phyloP scores from a whole-genome alignment of 2,329 filamentous ascomycete species.

The Colletotrichum acutatum region DNA sequence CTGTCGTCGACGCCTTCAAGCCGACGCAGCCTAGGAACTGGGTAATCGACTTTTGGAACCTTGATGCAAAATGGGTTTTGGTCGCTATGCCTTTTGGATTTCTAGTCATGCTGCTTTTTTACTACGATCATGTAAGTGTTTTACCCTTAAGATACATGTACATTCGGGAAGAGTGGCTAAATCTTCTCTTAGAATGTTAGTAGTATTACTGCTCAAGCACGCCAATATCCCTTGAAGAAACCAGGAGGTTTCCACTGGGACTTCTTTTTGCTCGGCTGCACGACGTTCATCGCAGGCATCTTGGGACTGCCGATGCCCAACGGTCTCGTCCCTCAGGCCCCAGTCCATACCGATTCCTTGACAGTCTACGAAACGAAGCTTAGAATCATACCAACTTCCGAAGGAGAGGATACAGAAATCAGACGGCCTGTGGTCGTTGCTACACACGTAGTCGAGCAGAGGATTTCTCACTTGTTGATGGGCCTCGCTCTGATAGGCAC shows the following conservation, averaged over 20 bases:
- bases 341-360: constrained; percentile 67
- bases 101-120: constrained; percentile 63
- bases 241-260: constrained; percentile 72
- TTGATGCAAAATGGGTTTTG: constrained; percentile 63
- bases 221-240: constrained; percentile 65
- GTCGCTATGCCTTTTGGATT: constrained; percentile 64
- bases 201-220: constrained; percentile 65
- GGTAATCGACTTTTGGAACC: constrained; percentile 64
- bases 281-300: constrained; percentile 65
- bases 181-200: constrained; percentile 54
- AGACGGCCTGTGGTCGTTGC: constrained; percentile 55
- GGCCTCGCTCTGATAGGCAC: constrained; percentile 61
- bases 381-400: constrained; percentile 53
- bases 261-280: constrained; percentile 66
- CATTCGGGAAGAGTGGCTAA: not conserved
- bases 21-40: constrained; percentile 57
- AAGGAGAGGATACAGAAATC: constrained; percentile 52
- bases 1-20: constrained; percentile 56
- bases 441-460: constrained; percentile 64
- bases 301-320: constrained; percentile 68
- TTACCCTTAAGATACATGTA: no score
- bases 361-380: constrained; percentile 52
- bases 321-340: constrained; percentile 67
- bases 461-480: constrained; percentile 65
- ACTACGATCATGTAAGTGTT: constrained; percentile 62